Evolutionary conservation across 2,329 filamentous ascomycete species (phyloP).

Genomic region (Cladophialophora exuberans): DNA sequence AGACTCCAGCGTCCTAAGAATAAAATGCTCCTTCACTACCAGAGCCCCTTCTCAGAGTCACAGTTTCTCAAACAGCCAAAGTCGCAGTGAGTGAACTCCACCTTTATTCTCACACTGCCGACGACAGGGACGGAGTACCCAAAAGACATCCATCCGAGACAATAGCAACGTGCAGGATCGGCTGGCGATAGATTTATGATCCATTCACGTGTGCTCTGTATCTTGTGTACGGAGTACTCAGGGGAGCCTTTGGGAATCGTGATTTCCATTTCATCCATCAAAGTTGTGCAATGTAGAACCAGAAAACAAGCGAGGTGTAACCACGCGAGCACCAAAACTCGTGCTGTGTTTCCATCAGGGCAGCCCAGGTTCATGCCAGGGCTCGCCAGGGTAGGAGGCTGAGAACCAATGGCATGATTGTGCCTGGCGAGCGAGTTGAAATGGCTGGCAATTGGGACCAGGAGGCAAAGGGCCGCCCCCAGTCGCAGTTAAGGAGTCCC

Average conservation of each 20-base stretch:
- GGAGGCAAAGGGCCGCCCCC: background rate
- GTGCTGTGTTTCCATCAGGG: slow-evolving; percentile 3
- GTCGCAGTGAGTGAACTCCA: no score
- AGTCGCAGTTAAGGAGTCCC: slow-evolving; percentile 8
- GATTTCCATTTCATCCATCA: background rate
- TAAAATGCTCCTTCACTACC: background rate
- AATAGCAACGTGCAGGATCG: background rate
- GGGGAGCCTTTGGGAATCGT: background rate
- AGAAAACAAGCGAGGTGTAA: slow-evolving; percentile 10
- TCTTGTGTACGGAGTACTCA: slow-evolving; percentile 2
- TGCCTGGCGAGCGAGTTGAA: slow-evolving; percentile 18
- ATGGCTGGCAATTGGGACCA: background rate
- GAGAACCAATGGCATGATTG: slow-evolving; percentile 26
- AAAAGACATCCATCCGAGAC: slow-evolving; percentile 11
- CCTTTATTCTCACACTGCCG: no score
- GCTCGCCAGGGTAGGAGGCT: slow-evolving; percentile 24
- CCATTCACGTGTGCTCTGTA: background rate
- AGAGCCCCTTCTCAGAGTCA: background rate
- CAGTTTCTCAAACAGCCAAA: background rate
- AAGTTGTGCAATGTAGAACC: background rate
- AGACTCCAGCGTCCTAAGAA: no score
- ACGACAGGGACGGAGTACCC: no score
- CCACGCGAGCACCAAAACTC: slow-evolving; percentile 7
- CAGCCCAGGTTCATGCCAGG: no score
- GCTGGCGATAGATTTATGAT: background rate